Percentiles rank a stretch among this genome's conserved stretches.
Evolutionary conservation across 352 stramenopile species (phyloP).

Genomic region (Phytophthora hibernalis): DNA sequence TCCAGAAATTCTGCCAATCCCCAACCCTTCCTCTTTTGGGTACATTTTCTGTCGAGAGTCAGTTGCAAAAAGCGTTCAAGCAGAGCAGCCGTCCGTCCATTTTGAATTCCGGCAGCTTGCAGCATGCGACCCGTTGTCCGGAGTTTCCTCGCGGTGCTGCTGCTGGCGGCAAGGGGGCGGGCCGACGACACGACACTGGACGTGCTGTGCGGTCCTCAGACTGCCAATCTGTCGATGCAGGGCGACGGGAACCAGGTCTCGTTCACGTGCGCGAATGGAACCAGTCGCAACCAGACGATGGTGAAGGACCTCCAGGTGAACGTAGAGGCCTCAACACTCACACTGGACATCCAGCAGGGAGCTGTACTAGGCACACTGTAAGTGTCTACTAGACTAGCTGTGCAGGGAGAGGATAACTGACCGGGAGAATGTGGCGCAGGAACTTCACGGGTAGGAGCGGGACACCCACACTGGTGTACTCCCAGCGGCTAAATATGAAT

Average conservation of each 20-base stretch:
- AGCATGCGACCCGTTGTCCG: constrained; percentile 27
- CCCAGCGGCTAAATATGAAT: neutral
- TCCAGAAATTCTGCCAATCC: neutral
- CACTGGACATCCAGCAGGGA: neutral
- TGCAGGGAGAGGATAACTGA: neutral
- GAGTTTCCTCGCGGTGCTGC: constrained; percentile 15
- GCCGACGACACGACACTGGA: neutral
- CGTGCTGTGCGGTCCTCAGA: no score
- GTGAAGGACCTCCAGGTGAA: neutral
- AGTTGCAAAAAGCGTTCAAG: constrained; percentile 6
- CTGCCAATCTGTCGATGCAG: neutral
- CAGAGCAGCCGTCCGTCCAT: constrained; percentile 4
- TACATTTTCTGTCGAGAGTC: constrained; percentile 47
- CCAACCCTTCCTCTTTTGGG: constrained; percentile 16
- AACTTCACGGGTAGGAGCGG: neutral
- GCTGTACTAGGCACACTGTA: constrained; percentile 2
- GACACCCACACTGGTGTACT: neutral
- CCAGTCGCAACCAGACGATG: neutral
- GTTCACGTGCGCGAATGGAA: neutral
- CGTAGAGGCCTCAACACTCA: neutral
- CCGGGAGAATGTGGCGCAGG: neutral
- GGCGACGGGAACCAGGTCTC: neutral
- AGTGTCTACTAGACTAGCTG: neutral
- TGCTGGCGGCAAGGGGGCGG: constrained; percentile 1
- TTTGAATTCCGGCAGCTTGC: constrained; percentile 25